Conservation (phyloP, 2,329 filamentous ascomycete genomes). For the Monosporascus sp. region DNA sequence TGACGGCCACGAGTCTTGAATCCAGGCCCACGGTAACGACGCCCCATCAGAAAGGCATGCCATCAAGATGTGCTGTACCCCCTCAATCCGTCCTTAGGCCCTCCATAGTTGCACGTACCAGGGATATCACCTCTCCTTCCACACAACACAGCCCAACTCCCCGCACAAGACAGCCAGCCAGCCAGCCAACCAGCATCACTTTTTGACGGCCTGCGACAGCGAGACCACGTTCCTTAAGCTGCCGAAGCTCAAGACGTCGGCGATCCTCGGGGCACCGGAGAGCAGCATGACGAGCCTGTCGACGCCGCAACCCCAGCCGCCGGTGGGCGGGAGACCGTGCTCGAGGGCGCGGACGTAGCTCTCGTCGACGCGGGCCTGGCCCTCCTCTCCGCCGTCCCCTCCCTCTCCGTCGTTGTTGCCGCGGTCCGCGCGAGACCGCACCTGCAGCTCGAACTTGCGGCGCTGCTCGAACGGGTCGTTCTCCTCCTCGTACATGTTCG, state of each 20-base stretch:
- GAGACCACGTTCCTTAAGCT: slow-evolving; percentile 67
- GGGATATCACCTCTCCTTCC: no score
- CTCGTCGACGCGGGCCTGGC: slow-evolving; percentile 60
- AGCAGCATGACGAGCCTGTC: slow-evolving; percentile 92
- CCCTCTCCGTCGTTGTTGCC: slow-evolving; percentile 33
- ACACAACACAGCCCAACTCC: no score
- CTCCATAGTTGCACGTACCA: no score
- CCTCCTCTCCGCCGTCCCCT: slow-evolving; percentile 41
- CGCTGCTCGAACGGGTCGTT: slow-evolving; percentile 87
- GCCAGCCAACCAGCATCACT: neutral
- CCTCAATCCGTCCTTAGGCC: no score
- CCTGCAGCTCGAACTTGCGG: slow-evolving; percentile 66
- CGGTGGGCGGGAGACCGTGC: slow-evolving; percentile 89
- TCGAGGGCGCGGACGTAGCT: slow-evolving; percentile 81
- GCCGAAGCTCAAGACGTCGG: slow-evolving; percentile 84
- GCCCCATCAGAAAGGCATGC: no score
- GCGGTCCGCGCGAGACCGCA: slow-evolving; percentile 27
- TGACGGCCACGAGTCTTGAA: no score
- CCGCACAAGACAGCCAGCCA: no score
- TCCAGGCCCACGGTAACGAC: no score
- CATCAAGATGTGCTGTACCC: no score
- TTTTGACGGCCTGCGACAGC: slow-evolving; percentile 32
- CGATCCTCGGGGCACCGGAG: slow-evolving; percentile 70
- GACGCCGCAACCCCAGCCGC: slow-evolving; percentile 92
- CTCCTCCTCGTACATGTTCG: slow-evolving; percentile 98